Base-by-base conservation (phyloP, 768 basidiomycete genomes). In the Gautieria morchelliformis region DNA sequence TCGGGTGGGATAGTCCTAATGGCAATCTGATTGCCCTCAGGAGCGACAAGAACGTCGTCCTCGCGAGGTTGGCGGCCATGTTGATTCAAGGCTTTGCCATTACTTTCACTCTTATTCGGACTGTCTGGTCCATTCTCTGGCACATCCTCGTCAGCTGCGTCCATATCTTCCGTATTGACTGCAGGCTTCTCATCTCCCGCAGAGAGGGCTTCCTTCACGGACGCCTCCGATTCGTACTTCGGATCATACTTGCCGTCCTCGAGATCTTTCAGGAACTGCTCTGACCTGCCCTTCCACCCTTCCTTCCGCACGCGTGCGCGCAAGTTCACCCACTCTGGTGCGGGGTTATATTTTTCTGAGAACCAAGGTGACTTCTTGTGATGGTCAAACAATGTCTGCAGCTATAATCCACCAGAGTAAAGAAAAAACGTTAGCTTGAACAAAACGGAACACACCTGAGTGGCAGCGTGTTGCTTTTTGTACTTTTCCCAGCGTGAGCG, bases 281-380 rank as follows among this genome's bases (percentile, higher is more conserved):
- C 77, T 56, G 87, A 70, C 59, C 84, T 79, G 47, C 84, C 84
- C 68, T 78, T 83, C 86, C 93, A 89, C 27, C 92, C 94, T 62
- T 88, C 83, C 71, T 83, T 87, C 68, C 88, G 81, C 61, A 93
- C 82, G 63, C 92, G 79, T 61, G 76, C 76, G 64, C 94, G 86
- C 68, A 93, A 74, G 55, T 78, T 76, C 56, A 80, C 78, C 66
- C 79, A 81, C 64, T 90, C 86, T 52, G 81, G 75, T 42, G 82
- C 71, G 57, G 87, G 87, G 60, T 93, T 90, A 74, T 97, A 97
- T 70, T 91, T 90, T 77, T 97, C 94, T 56, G 84, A 82, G 75
- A 96, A 97, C 94, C 94, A 97, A 14, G 92, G 87, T n/a, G 90
- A 91, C 67, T 87, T 86, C 72, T 85, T 82, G 75, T 97, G 94